Conservation (phyloP, 176 grass and related monocot genomes). For the Neostapfia colusana region DNA sequence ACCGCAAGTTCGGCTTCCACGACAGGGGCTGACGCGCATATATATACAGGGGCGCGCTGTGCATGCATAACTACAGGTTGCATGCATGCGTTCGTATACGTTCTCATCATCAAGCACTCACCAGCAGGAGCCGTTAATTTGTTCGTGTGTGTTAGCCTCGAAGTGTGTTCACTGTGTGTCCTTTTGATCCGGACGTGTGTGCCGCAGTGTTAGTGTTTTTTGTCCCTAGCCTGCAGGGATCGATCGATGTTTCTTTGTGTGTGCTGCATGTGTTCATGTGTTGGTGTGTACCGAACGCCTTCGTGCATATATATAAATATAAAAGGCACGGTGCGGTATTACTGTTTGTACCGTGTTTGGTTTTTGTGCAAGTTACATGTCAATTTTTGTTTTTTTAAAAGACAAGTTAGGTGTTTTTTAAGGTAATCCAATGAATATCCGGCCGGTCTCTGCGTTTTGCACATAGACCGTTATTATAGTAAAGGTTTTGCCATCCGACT, state of each 20-base stretch:
- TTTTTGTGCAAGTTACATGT: neutral
- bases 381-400: too few species aligned
- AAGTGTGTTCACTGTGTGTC: neutral
- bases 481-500: too few species aligned
- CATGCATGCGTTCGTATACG: too few species aligned
- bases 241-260: neutral
- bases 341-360: neutral
- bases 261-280: neutral
- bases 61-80: neutral
- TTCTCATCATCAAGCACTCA: neutral
- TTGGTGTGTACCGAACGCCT: neutral
- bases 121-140: neutral
- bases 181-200: neutral
- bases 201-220: neutral
- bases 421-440: too few species aligned
- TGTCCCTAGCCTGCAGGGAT: neutral
- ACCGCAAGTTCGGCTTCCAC: constrained; percentile 31
- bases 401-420: too few species aligned
- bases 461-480: too few species aligned
- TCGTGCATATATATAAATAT: too few species aligned
- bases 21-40: constrained; percentile 1
- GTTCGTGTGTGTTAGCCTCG: neutral
- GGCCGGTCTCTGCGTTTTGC: too few species aligned
- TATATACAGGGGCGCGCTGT: too few species aligned
- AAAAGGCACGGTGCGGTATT: neutral